phyloP scores from a whole-genome alignment of 202 grass and related monocot genomes.

The Digitaria exilis region DNA sequence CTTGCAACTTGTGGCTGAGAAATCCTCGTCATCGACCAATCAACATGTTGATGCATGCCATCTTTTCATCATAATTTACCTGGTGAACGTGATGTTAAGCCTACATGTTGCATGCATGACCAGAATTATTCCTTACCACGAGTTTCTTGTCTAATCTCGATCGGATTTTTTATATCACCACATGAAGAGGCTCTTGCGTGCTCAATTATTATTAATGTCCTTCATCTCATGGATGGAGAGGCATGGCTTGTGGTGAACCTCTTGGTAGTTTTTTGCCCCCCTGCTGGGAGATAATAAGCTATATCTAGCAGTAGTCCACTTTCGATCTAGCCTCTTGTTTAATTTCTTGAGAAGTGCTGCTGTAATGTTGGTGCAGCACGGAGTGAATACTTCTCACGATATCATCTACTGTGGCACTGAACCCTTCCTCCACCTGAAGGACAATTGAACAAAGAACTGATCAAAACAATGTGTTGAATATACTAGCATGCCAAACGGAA shows the following conservation, averaged over 20 bases:
- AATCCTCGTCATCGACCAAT: constrained; percentile 13
- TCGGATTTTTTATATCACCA: background rate
- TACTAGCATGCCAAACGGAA: no score
- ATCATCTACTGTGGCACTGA: constrained; percentile 52
- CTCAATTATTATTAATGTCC: background rate
- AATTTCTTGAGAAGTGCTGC: constrained; percentile 25
- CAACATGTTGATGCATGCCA: background rate
- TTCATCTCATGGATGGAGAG: constrained; percentile 15
- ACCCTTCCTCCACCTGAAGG: constrained; percentile 62
- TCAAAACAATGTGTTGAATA: background rate
- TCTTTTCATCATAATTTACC: constrained; percentile 7
- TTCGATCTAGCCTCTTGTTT: background rate
- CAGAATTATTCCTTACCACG: constrained; percentile 25
- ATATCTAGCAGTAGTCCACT: background rate
- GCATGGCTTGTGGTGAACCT: background rate
- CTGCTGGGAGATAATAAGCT: background rate
- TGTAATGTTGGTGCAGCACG: constrained; percentile 42
- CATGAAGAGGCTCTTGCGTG: background rate
- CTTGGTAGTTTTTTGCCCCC: background rate
- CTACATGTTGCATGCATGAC: background rate
- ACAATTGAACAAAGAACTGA: background rate
- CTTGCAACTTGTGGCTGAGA: constrained; percentile 33
- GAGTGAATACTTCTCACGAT: constrained; percentile 62
- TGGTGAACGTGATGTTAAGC: constrained; percentile 23
- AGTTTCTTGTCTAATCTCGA: constrained; percentile 11